These are phyloP conservation scores for Casuarina cunninghamiana DNA, from an alignment of 306 rosid species.

Conservation along the genomic window DNA sequence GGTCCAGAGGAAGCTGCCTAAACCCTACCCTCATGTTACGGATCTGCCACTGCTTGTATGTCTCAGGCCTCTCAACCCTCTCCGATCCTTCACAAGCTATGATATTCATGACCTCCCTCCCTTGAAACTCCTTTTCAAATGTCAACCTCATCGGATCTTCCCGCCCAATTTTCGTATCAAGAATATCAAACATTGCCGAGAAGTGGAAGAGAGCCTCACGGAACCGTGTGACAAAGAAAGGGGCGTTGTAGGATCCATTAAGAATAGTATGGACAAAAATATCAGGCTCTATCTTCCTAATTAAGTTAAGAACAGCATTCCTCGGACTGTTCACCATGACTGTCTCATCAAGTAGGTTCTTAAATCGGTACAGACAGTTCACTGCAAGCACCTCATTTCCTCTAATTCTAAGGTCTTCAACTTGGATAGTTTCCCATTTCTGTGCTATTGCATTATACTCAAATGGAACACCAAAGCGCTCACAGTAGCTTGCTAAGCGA, in stretches of 20 bases:
- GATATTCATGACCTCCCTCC: slow-evolving; percentile 47
- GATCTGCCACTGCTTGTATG: slow-evolving; percentile 71
- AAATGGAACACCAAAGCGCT: slow-evolving; percentile 39
- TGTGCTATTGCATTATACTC: slow-evolving; percentile 63
- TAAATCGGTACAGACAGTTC: slow-evolving; percentile 45
- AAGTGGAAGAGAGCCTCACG: slow-evolving; percentile 65
- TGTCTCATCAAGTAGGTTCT: slow-evolving; percentile 62
- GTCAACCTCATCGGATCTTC: slow-evolving; percentile 51
- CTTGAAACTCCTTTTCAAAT: slow-evolving; percentile 60
- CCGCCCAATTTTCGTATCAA: slow-evolving; percentile 38
- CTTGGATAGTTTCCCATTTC: slow-evolving; percentile 56
- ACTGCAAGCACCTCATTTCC: slow-evolving; percentile 52
- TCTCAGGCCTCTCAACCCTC: slow-evolving; percentile 61
- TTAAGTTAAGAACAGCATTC: slow-evolving; percentile 52
- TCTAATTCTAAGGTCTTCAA: slow-evolving; percentile 51
- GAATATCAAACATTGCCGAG: slow-evolving; percentile 57
- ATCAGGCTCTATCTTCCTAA: slow-evolving; percentile 47
- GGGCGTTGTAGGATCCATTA: slow-evolving; percentile 57
- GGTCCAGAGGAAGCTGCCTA: slow-evolving; percentile 50
- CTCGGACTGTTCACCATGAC: slow-evolving; percentile 52
- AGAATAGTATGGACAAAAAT: slow-evolving; percentile 40
- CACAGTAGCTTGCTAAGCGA: slow-evolving; percentile 38
- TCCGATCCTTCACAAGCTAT: slow-evolving; percentile 71
- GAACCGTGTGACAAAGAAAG: slow-evolving; percentile 70
- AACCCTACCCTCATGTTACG: slow-evolving; percentile 55